Base-by-base conservation (phyloP, 371 early-diverging fungal species). In the Phascolomyces articulosus region DNA sequence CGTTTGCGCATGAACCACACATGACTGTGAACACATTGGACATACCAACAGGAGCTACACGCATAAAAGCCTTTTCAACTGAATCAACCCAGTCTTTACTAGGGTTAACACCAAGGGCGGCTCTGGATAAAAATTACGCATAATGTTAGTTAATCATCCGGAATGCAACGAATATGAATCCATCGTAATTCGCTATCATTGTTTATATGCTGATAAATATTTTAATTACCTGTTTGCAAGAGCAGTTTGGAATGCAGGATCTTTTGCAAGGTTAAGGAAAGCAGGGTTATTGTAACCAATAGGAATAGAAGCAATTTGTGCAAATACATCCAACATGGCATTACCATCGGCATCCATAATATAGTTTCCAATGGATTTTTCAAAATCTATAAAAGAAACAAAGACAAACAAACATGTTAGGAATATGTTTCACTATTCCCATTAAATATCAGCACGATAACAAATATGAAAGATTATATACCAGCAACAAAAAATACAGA, bases 271-370 rank as follows among this genome's bases (percentile, higher is more conserved):
- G 15, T 82, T 73, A n/a, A 89, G 75, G n/a, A 92, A 69, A 0
- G 83, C 84, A 57, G 86, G 82, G 69, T 85, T 85, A 69, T 92
- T 92, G 77, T 92, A 92, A 3, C 92, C 92, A 28, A 92, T 65
- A 23, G 92, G 91, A 41, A 92, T 85, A 26, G 91, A 91, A n/a
- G 92, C 87, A 31, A 90, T 90, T 72, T 92, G 91, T 54, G 88
- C 88, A 78, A 85, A 91, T 49, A 92, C 69, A 61, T 92, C 92
- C 49, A 92, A 72, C 57, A 85, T 66, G 3, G 68, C 73, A 62
- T 92, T 92, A 51, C 92, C 92, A 66, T 92, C 92, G 0, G 87
- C 86, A 66, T 92, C 92, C 1, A 81, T 86, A 47, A 92, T 87
- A 68, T 90, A 92, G 67, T 91, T 92, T 67, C 92, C 92, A 20